A percentile compares a stretch with the other conserved stretches of the same genome.
These are phyloP conservation scores for Ophiosphaerella herpotricha DNA, from an alignment of 2,329 filamentous ascomycete species.

Conservation along the genomic window DNA sequence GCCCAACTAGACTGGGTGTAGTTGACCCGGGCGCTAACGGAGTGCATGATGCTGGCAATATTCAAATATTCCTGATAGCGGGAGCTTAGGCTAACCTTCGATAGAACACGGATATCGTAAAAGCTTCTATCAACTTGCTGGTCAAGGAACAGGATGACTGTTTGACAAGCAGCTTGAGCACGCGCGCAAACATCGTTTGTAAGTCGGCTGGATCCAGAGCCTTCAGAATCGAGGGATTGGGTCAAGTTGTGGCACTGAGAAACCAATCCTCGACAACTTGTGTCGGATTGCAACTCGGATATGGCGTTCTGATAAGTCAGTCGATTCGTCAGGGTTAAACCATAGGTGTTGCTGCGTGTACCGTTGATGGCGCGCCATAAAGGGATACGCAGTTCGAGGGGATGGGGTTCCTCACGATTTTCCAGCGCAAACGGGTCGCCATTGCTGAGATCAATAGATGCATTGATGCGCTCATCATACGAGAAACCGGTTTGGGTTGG, in stretches of 20 bases:
- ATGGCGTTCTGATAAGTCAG: conserved; percentile 55
- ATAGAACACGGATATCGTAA: conserved; percentile 53
- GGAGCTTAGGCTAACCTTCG: conserved; percentile 44
- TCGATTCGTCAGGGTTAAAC: conserved; percentile 61
- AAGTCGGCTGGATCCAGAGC: conserved; percentile 34
- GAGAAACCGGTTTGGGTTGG: conserved; percentile 73
- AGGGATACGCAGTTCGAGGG: conserved; percentile 33
- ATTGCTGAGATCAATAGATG: conserved; percentile 24
- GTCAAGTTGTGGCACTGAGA: conserved; percentile 40
- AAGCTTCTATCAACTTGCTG: conserved; percentile 30
- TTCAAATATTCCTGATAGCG: conserved; percentile 59
- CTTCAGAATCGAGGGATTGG: conserved; percentile 37
- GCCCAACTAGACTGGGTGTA: conserved; percentile 51
- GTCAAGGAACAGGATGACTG: conserved; percentile 20
- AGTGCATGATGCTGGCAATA: conserved; percentile 50
- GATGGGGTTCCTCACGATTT: conserved; percentile 30
- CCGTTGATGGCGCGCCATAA: conserved; percentile 61
- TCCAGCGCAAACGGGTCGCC: background rate
- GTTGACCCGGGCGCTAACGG: conserved; percentile 57
- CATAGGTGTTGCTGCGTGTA: conserved; percentile 70
- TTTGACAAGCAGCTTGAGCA: conserved; percentile 28
- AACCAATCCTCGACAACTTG: conserved; percentile 58
- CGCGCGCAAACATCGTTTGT: conserved; percentile 29
- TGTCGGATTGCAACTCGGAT: conserved; percentile 52
- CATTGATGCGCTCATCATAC: conserved; percentile 66